Base-by-base conservation (phyloP, 805 yeast genomes). In the Candida verbasci region DNA sequence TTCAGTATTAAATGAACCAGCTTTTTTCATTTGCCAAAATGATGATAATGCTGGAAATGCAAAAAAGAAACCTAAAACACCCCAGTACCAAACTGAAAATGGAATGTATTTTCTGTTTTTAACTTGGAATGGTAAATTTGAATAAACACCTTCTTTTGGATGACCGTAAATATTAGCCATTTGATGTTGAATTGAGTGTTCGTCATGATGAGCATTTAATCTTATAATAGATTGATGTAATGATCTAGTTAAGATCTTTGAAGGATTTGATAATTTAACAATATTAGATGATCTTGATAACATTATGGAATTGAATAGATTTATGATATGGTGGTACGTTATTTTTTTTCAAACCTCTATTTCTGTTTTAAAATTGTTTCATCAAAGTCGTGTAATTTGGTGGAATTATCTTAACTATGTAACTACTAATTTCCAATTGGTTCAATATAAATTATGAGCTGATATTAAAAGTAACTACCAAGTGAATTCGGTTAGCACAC, bases 101-200 rank as follows among this genome's bases (percentile, higher is more conserved):
- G 97, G 97, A 48, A 91, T 75, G 30, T 37, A 45, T 71, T 80
- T 84, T 76, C 95, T 88, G 78, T 81, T 74, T 76, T 87, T 88
- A 46, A 91, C 95, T 75, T 79, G 79, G 80, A 91, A 93, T 48
- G 98, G 98, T 46, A 91, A 58, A 78, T 93, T 91, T 55, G 83
- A 72, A 81, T 93, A 93, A 32, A 82, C 80, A 56, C 97, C 97
- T 37, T 47, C 46, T 48, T 60, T 55, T 34, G 72, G 71, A 30
- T 63, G 38, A 30, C 72, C 72, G 48, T 49, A 63, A 31, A 62
- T 46, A 35, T 54, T 55, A 50, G 52, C 56, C 56, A 58, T 45
- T 33, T 31, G 25, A 24, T 31, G 24, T 12, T 31, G 27, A 25
- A 25, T 12, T 15, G 28, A 25, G 14, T 31, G 34, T 10, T 24